Percentiles rank a stretch among this genome's conserved stretches.
These are phyloP conservation scores for Ilex aquifolium DNA, from an alignment of 257 asterid species.

Conservation along the genomic window DNA sequence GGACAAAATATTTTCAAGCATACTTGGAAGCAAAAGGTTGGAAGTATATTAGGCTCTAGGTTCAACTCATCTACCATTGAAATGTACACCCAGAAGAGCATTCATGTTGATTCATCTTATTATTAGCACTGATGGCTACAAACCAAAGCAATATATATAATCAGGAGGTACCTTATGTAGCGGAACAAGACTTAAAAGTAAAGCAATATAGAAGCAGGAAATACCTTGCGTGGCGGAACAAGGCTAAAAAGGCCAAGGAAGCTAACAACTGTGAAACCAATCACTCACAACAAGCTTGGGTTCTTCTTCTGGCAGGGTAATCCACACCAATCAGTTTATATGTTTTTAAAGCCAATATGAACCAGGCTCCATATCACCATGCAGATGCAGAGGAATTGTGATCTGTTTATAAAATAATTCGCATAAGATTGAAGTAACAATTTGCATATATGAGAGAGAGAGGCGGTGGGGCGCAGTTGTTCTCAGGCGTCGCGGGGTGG, in stretches of 20 bases:
- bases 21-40: background rate
- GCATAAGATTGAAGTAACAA: no score
- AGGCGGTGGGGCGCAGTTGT: no score
- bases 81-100: no score
- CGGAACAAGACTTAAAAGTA: no score
- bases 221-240: constrained; percentile 91
- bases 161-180: no score
- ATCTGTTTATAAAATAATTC: background rate
- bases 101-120: no score
- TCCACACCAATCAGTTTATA: constrained; percentile 75
- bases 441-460: no score
- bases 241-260: constrained; percentile 91
- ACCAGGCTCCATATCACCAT: constrained; percentile 76
- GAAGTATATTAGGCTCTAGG: background rate
- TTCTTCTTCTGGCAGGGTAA: constrained; percentile 90
- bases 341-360: constrained; percentile 81
- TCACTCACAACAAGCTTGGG: constrained; percentile 92
- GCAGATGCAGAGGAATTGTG: background rate
- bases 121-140: no score
- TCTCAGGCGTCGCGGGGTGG: no score
- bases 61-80: no score
- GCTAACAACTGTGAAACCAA: constrained; percentile 79
- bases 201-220: no score
- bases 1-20: background rate
- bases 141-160: no score